Evolutionary conservation across 2,329 filamentous ascomycete species (phyloP).

Genomic region (Calonectria pteridis): DNA sequence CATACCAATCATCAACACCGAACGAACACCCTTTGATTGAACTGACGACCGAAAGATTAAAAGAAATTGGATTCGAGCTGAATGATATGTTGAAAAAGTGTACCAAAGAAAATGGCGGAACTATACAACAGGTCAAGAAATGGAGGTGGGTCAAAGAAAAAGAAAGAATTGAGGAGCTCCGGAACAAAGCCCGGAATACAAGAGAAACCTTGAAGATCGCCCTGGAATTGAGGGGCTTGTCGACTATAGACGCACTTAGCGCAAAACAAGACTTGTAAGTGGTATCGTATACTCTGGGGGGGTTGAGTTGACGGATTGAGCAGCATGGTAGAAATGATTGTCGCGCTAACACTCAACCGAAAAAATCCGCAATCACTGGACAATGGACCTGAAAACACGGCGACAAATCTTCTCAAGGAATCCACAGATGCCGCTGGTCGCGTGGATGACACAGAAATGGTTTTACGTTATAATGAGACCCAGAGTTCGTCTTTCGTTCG

Average conservation of each 20-base stretch:
- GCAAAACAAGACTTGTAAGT: conserved; percentile 29
- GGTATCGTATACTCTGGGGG: background rate
- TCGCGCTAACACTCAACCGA: background rate
- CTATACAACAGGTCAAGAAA: conserved; percentile 9
- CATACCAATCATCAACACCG: background rate
- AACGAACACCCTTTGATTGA: conserved; percentile 16
- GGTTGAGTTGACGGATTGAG: background rate
- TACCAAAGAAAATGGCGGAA: background rate
- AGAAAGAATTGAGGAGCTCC: conserved; percentile 18
- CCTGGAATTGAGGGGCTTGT: background rate
- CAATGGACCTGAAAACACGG: background rate
- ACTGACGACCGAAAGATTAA: background rate
- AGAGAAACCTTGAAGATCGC: conserved; percentile 12
- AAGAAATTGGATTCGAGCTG: conserved; percentile 8
- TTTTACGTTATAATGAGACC: background rate
- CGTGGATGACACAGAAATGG: background rate
- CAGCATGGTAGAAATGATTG: background rate
- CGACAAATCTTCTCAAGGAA: background rate
- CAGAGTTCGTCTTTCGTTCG: background rate
- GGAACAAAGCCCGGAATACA: conserved; percentile 11
- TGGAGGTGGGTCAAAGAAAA: conserved; percentile 26
- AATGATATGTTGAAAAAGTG: background rate
- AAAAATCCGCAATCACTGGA: background rate
- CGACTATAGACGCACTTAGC: conserved; percentile 2
- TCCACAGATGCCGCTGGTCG: background rate